phyloP scores from a whole-genome alignment of 305 asterid genomes.

The Nicotiana rustica region DNA sequence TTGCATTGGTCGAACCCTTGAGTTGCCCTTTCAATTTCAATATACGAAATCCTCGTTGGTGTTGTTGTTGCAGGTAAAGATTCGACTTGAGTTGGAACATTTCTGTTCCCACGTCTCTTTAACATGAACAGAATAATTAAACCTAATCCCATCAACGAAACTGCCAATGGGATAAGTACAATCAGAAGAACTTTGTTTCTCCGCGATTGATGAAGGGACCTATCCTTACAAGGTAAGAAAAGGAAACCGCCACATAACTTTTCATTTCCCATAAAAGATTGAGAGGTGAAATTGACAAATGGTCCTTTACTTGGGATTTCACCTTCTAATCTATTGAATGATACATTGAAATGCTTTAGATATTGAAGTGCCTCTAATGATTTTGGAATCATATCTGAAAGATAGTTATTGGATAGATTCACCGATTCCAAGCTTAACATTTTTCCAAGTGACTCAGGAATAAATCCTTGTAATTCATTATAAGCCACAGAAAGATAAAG shows the following conservation, averaged over 20 bases:
- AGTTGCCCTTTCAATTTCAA: conserved; percentile 27
- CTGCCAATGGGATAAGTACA: neutral
- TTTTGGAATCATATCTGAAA: neutral
- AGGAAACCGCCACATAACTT: no score
- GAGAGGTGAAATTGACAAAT: no score
- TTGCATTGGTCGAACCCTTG: conserved; percentile 2
- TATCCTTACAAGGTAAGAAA: neutral
- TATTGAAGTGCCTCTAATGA: neutral
- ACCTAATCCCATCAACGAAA: neutral
- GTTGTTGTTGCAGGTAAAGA: neutral
- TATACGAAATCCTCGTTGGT: conserved; percentile 25
- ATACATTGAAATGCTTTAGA: neutral
- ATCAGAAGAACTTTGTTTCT: neutral
- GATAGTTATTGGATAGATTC: neutral
- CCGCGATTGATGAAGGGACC: neutral
- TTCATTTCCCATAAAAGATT: no score
- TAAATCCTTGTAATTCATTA: neutral
- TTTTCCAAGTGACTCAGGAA: neutral
- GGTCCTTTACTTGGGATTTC: no score
- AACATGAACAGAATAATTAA: neutral
- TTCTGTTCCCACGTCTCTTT: neutral
- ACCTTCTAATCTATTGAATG: neutral
- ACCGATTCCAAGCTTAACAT: neutral
- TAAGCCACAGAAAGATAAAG: neutral
- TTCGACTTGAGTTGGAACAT: neutral